Evolutionary conservation across 345 rosid species (phyloP).

Genomic region (Adansonia digitata): DNA sequence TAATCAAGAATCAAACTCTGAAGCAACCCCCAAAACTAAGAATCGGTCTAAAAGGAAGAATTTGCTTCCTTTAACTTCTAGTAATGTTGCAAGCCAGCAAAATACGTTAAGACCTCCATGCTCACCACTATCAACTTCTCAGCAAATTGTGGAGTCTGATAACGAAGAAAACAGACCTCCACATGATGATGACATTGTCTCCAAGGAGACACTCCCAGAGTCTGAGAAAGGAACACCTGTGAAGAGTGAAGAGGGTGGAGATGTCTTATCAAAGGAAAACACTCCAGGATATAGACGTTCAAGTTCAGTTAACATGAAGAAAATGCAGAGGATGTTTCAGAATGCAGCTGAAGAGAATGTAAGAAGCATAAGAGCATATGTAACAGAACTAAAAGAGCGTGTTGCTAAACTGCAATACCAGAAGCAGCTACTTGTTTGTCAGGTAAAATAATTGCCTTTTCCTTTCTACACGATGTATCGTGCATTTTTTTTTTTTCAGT

Average conservation of each 20-base stretch:
- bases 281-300: conserved; percentile 68
- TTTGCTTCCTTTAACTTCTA: conserved; percentile 72
- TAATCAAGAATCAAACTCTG: conserved; percentile 31
- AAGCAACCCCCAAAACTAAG: conserved; percentile 61
- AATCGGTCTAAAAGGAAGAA: conserved; percentile 73
- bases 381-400: conserved; percentile 92
- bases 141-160: conserved; percentile 61
- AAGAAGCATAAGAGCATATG: conserved; percentile 88
- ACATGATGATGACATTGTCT: conserved; percentile 43
- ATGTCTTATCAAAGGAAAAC: conserved; percentile 73
- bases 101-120: conserved; percentile 78
- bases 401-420: conserved; percentile 98
- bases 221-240: conserved; percentile 74
- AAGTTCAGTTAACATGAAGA: conserved; percentile 95
- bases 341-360: conserved; percentile 99
- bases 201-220: conserved; percentile 33
- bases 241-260: conserved; percentile 80
- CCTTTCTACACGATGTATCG: background rate
- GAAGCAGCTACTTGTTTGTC: conserved; percentile 98
- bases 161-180: conserved; percentile 80
- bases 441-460: conserved; percentile 37
- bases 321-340: conserved; percentile 97
- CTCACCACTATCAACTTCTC: conserved; percentile 79
- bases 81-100: conserved; percentile 63
- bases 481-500: background rate